Evolutionary conservation across 2,329 filamentous ascomycete species (phyloP).

Genomic region (Tolypocladium tundrense): DNA sequence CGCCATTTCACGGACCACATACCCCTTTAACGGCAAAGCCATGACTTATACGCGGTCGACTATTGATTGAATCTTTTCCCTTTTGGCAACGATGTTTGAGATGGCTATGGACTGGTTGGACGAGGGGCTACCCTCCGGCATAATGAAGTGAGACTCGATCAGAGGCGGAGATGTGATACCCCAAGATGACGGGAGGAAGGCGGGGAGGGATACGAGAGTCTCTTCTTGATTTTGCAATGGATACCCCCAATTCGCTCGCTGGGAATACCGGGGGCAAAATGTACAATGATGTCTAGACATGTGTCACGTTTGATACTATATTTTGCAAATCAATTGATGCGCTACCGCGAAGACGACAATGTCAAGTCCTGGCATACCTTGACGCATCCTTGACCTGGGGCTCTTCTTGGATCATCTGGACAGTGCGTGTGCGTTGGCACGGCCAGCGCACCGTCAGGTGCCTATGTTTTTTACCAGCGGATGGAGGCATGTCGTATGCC

Average conservation of each 20-base stretch:
- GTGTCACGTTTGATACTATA: not conserved
- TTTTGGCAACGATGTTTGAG: not conserved
- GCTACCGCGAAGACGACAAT: not conserved
- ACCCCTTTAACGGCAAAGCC: not conserved
- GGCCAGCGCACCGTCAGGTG: too few relatives aligned
- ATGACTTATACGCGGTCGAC: not conserved
- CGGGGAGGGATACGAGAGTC: not conserved
- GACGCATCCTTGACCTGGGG: too few relatives aligned
- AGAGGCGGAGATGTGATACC: not conserved
- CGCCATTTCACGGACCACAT: not conserved
- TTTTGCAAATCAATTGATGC: not conserved
- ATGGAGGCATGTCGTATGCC: too few relatives aligned
- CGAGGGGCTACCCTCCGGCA: not conserved
- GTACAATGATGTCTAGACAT: not conserved
- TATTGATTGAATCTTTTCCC: not conserved
- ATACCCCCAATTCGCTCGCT: constrained; percentile 13
- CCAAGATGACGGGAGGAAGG: not conserved
- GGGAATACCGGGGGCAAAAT: not conserved
- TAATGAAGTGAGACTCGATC: not conserved
- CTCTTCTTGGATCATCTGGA: too few relatives aligned
- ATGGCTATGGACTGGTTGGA: not conserved
- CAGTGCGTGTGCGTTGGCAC: too few relatives aligned
- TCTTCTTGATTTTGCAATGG: constrained; percentile 4
- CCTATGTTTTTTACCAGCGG: too few relatives aligned
- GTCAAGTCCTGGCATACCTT: not conserved